Evolutionary conservation across 306 rosid species (phyloP).

Genomic region (Ammopiptanthus mongolicus): DNA sequence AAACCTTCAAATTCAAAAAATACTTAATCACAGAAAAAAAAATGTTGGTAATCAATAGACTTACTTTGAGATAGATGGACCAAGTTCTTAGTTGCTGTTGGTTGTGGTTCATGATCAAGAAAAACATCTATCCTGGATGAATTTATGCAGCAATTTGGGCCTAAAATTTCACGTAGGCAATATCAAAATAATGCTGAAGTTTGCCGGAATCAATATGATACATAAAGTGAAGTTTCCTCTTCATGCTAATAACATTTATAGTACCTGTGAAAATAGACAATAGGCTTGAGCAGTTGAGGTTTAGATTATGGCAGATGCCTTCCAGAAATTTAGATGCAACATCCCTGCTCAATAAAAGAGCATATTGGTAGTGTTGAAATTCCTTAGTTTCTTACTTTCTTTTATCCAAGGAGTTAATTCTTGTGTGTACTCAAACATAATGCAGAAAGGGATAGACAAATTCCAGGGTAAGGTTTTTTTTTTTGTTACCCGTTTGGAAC

Average conservation of each 20-base stretch:
- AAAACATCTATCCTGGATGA: conserved; percentile 40
- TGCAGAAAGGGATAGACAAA: not conserved
- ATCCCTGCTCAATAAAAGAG: conserved; percentile 33
- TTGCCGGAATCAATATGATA: not conserved
- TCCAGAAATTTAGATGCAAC: conserved; percentile 24
- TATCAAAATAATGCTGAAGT: not conserved
- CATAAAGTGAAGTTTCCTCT: not conserved
- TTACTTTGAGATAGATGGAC: conserved; percentile 78
- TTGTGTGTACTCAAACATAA: not conserved
- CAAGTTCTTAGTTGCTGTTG: conserved; percentile 78
- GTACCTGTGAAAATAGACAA: conserved; percentile 61
- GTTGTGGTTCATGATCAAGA: conserved; percentile 61
- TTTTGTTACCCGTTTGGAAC: conserved; percentile 47
- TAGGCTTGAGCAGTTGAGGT: conserved; percentile 43
- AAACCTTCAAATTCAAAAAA: not conserved
- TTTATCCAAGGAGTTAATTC: too few relatives aligned
- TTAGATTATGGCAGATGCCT: conserved; percentile 42
- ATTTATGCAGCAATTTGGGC: conserved; percentile 73
- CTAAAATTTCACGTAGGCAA: conserved; percentile 28
- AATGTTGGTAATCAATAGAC: not conserved
- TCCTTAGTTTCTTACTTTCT: not conserved
- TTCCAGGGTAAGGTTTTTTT: not conserved
- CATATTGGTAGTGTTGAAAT: not conserved
- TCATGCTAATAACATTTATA: not conserved
- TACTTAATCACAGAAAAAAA: not conserved